These are phyloP conservation scores for Pisolithus sp. DNA, from an alignment of 768 basidiomycete species.

Conservation along the genomic window DNA sequence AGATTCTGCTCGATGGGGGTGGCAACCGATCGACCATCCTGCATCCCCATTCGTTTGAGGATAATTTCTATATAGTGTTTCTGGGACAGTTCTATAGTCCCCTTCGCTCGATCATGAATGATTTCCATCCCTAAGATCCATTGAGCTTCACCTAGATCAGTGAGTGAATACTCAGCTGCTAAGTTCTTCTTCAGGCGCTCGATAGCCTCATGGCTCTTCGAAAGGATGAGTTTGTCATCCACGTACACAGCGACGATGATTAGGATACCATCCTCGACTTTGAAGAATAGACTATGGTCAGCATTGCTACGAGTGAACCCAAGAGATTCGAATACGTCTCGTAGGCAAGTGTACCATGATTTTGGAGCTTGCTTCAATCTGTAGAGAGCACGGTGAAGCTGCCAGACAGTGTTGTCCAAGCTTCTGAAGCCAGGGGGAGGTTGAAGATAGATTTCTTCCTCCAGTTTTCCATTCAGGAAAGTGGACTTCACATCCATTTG, in stretches of 20 bases:
- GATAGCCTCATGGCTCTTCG: no score
- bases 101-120: no score
- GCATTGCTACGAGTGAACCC: conserved; percentile 5
- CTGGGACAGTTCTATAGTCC: no score
- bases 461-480: no score
- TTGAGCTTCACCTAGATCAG: no score
- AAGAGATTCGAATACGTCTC: conserved; percentile 7
- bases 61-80: no score
- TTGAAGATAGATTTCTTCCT: neutral
- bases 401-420: neutral
- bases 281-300: conserved; percentile 1
- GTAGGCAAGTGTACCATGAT: no score
- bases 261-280: neutral
- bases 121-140: no score
- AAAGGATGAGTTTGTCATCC: no score
- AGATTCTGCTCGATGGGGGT: conserved; percentile 6
- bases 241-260: neutral
- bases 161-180: no score
- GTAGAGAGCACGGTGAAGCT: neutral
- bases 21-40: neutral
- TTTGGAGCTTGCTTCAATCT: conserved; percentile 3
- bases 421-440: neutral
- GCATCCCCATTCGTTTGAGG: neutral
- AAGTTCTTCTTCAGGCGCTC: no score
- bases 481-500: no score